phyloP scores from a whole-genome alignment of 2,329 filamentous ascomycete species.

The Aspergillus transmontanensis region DNA sequence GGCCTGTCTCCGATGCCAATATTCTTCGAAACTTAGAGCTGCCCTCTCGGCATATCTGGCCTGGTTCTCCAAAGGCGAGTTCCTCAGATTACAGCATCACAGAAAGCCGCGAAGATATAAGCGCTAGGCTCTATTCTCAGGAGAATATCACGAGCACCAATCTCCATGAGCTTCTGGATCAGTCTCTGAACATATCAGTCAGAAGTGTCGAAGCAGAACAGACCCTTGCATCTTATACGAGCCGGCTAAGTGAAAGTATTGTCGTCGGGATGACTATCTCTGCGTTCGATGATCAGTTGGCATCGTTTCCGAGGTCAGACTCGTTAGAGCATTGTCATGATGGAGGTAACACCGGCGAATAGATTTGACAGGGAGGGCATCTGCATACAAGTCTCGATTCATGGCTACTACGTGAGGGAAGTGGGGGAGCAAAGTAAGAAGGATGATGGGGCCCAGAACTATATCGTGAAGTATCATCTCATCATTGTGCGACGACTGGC shows the following conservation, averaged over 20 bases:
- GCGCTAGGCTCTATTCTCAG: background rate
- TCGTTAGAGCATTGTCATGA: background rate
- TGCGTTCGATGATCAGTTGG: background rate
- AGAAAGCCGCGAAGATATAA: background rate
- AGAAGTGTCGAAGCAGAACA: background rate
- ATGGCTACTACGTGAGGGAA: background rate
- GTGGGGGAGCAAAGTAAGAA: background rate
- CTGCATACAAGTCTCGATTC: no score
- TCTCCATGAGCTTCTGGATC: background rate
- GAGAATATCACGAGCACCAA: background rate
- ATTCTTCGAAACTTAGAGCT: slow-evolving; percentile 25
- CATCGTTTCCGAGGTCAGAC: background rate
- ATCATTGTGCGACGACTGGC: background rate
- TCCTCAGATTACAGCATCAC: background rate
- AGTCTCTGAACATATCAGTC: background rate
- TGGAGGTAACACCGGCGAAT: background rate
- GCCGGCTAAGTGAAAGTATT: background rate
- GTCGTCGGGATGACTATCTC: background rate
- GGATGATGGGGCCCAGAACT: background rate
- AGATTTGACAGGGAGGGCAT: background rate
- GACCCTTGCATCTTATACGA: background rate
- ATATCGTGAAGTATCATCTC: background rate
- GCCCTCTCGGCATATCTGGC: background rate
- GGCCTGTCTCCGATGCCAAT: slow-evolving; percentile 29
- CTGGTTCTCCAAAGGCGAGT: background rate